Evolutionary conservation across 1,139 yeast species (phyloP), one percentile per base, ranked within the genome.

Genomic region (Kurtzmaniella natalensis): DNA sequence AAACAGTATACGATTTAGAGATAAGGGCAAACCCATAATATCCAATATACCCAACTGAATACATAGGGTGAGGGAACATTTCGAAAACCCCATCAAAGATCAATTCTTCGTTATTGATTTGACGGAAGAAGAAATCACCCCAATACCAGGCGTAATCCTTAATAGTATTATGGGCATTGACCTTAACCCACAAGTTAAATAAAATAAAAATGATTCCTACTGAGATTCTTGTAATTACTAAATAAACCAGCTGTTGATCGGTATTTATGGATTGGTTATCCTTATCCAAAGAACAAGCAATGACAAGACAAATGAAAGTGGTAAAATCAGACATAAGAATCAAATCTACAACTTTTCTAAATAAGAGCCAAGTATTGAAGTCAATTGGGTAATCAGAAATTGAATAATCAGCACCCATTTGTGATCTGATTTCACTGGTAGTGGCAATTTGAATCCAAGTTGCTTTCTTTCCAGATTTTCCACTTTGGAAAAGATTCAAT

Each of bases 61-160:
- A 86, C 95, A 86, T 86, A 37, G 95, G 95, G 55, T 86, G 95
- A 26, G 95, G 95, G 10, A 92, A 87, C 74, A 86, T 75, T 57
- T 86, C 94, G 55, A 85, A 86, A 8, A 86, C 95, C 30, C 95
- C 95, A 55, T 87, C 95, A 59, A 86, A 86, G 22, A 86, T 82
- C 50, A 86, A 71, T 42, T 83, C 82, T 50, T 81, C 78, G 46
- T 85, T 78, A 47, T 70, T 72, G 46, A 78, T 86, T 53, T 85
- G 83, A 41, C 89, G 71, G 59, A 83, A 84, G 69, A 86, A 86
- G 61, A 86, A 86, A 56, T 86, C 95, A 21, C 95, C 95, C 95
- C 95, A 86, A 58, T 86, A 86, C 95, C 95, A 86, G 9, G 95
- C 95, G 53, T 80, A 87, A 56, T 86, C 95, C 53, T 86, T 85